These are phyloP conservation scores for Avicennia marina DNA, from an alignment of 257 asterid genomes.

Conservation along the genomic window DNA sequence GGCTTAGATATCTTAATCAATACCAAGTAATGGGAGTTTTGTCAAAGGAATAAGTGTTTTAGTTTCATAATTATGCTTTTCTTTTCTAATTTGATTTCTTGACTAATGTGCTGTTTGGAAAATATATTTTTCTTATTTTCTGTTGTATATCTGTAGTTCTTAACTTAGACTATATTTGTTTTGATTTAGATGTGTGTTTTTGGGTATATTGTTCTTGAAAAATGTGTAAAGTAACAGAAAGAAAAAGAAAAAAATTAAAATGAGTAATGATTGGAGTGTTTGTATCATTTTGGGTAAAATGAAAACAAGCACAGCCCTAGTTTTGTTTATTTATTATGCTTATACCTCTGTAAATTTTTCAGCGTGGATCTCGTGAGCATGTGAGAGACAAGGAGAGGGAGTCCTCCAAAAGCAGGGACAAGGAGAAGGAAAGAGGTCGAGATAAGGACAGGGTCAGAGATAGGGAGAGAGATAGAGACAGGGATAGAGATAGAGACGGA, in stretches of 20 bases:
- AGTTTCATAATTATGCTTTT: background rate
- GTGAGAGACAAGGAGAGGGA: constrained; percentile 46
- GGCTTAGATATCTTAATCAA: no score
- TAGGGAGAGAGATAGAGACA: constrained; percentile 30
- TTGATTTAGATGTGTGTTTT: no score
- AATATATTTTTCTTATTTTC: background rate
- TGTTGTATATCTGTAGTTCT: background rate
- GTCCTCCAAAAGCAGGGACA: constrained; percentile 42
- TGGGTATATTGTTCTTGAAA: no score
- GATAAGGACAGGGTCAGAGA: constrained; percentile 34
- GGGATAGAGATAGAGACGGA: constrained; percentile 25
- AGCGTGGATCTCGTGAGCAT: constrained; percentile 51
- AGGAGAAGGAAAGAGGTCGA: constrained; percentile 35
- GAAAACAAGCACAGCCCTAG: no score
- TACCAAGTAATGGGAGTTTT: no score
- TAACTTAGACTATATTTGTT: no score
- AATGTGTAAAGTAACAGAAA: no score
- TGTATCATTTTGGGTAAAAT: no score
- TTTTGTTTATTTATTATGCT: constrained; percentile 8
- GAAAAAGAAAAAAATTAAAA: no score
- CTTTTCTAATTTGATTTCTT: background rate
- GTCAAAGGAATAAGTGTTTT: no score
- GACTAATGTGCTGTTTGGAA: background rate
- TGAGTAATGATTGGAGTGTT: no score
- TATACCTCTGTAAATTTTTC: constrained; percentile 8